Base-by-base conservation (phyloP, 2,329 filamentous ascomycete genomes). In the Penicillium hesseltinei region DNA sequence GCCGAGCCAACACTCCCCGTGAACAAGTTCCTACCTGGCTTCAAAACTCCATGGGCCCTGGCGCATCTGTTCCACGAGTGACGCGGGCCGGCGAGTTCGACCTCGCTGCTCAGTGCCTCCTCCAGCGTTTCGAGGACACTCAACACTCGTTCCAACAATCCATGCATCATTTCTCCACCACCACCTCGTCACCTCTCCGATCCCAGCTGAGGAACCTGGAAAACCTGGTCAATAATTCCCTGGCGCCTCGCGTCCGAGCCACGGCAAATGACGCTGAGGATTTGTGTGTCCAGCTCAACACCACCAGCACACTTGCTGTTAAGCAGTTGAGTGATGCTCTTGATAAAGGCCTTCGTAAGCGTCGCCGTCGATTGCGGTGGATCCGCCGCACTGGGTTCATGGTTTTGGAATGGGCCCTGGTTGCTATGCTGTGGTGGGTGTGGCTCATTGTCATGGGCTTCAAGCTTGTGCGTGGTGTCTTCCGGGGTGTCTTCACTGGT, bases 381-480 rank as follows among this genome's bases (percentile, higher is more conserved):
- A 75, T 92, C 25, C 81, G 91, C 39, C 81, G 90, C 15, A 85
- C 86, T 0, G 88, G 91, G 15, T 97, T 92, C 83, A 85, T 92
- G 54, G 76, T 88, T 21, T 84, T 97, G 17, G 93, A 97, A 78
- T 97, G 92, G 91, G 78, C 86, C 49, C 82, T 97, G 19, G 86
- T 97, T 39, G 90, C 89, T 4, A 84, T 95, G 65, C 91, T 97
- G 87, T 97, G 94, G 92, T 91, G 89, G 75, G 87, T 95, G 17
- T 97, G 93, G 92, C 85, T 95, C 58, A 80, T 96, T 35, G 92
- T 97, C 25, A 89, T 92, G 72, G 80, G 93, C 25, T 79, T 89
- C 51, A 84, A 90, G 58, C 73, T 90, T 15, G 76, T 89, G 36
- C 78, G 86, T 58, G 86, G 87, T 11, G 65, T 88, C 1, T 82